Evolutionary conservation across 345 rosid genomes (phyloP), one percentile per base, ranked within the genome.

Genomic region (Aethionema arabicum): DNA sequence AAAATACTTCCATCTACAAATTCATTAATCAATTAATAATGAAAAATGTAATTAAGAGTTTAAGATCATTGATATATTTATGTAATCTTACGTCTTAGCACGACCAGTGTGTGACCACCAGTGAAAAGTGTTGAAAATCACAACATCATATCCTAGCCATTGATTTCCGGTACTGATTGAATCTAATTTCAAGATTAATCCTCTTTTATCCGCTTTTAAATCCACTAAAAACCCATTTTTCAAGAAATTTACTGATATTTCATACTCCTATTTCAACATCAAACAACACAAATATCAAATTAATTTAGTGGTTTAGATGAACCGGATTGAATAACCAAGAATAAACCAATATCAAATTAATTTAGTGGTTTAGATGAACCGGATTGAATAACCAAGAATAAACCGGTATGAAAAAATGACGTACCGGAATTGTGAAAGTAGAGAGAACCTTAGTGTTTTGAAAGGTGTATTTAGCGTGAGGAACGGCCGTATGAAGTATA

Each of bases 121-220:
- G 43, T 83, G 92, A 41, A 57, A 88, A 54, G 85, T 74, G 71
- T 85, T 85, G 69, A 88, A 88, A 80, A 88, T 79, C 44, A 79
- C 66, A 43, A 77, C 38, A 64, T 88, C 88, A 42, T 57, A 33
- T 61, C 77, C 86, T 5, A 65, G 58, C 90, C 96, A 85, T 12
- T 11, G 61, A 0, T 56, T 13, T 12, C 85, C 86, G 0, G 44
- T 38, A 38, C 73, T 75, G 55, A 88, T 82, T 27, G 81, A 76
- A 63, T 80, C 90, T 11, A 88, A 77, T 74, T 80, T 83, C 60
- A 88, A 44, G 47, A 83, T 67, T 60, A 35, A 51, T 8, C 90
- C 86, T 52, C 55, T 52, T 45, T 76, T 66, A 63, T 77, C 83
- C 11, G 46, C 0, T 0, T 41, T 82, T 47, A 83, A 0, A 57